Evolutionary conservation across 2,329 filamentous ascomycete genomes (phyloP).

Genomic region (Alternaria novae-zelandiae): DNA sequence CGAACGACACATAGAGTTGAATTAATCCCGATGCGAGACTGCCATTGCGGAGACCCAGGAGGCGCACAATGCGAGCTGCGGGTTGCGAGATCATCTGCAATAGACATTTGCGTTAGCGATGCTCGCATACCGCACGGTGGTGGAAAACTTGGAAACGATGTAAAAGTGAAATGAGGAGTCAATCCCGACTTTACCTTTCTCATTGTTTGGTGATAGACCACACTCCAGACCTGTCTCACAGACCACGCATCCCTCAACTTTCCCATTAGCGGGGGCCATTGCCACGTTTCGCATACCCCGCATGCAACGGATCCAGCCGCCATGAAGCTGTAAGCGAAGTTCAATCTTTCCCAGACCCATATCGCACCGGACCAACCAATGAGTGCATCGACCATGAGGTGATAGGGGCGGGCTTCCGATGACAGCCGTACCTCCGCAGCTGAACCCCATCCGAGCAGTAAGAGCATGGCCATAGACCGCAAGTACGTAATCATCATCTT

Average conservation of each 20-base stretch:
- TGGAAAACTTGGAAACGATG: not conserved
- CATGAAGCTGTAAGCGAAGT: not conserved
- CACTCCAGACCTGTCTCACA: slow-evolving; percentile 8
- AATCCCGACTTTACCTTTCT: not conserved
- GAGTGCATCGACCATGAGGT: not conserved
- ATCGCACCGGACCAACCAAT: not conserved
- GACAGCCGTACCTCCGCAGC: not conserved
- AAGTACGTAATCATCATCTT: not conserved
- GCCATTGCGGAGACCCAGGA: not conserved
- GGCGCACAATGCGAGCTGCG: not conserved
- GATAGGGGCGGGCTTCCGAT: not conserved
- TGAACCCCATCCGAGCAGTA: not conserved
- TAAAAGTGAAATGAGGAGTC: not conserved
- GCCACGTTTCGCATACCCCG: slow-evolving; percentile 2
- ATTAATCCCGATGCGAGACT: not conserved
- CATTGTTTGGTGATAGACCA: slow-evolving; percentile 10
- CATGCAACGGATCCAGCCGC: not conserved
- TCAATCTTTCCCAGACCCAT: not conserved
- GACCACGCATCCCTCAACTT: not conserved
- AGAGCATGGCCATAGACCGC: not conserved
- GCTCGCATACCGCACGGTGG: not conserved
- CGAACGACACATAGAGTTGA: slow-evolving; percentile 1
- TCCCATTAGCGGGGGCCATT: slow-evolving; percentile 4
- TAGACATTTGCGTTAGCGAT: not conserved
- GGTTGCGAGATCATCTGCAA: slow-evolving; percentile 8